Conservation (phyloP, 2,329 filamentous ascomycete species). For the Cordyceps farinosa region DNA sequence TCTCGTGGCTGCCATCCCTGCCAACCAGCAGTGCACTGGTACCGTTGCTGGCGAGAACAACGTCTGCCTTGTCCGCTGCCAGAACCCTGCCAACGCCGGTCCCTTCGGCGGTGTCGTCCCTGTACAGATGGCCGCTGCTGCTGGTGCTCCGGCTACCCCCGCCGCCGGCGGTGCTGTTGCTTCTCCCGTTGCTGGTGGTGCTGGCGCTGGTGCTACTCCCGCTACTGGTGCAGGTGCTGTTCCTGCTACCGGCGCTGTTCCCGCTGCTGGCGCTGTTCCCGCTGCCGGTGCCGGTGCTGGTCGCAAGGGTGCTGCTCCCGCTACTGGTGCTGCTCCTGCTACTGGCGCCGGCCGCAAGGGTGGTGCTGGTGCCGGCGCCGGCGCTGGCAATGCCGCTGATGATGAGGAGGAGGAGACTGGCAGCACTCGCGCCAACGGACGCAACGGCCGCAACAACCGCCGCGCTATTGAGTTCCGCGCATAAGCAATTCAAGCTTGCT, state of each 20-base stretch:
- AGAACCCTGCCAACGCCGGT: constrained; percentile 57
- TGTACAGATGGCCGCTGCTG: constrained; percentile 42
- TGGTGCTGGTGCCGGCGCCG: not conserved
- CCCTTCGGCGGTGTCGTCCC: constrained; percentile 61
- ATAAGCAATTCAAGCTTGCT: constrained; percentile 8
- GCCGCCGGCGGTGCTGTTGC: constrained; percentile 19
- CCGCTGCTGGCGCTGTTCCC: not conserved
- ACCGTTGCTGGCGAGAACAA: constrained; percentile 56
- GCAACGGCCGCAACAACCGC: constrained; percentile 16
- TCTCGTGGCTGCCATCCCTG: constrained; percentile 57
- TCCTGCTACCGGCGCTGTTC: not conserved
- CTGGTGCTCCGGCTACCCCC: constrained; percentile 1
- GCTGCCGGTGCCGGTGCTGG: not conserved
- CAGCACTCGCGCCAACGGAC: constrained; percentile 7
- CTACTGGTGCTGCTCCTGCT: constrained; percentile 4
- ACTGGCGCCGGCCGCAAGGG: not conserved
- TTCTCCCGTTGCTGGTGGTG: not conserved
- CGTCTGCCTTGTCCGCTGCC: constrained; percentile 60
- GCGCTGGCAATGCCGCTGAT: not conserved
- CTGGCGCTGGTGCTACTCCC: not conserved
- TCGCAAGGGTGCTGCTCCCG: not conserved
- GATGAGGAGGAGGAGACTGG: constrained; percentile 10
- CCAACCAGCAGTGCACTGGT: constrained; percentile 54
- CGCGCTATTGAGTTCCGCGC: constrained; percentile 21
- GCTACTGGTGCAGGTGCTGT: not conserved